These are phyloP conservation scores for Geotrichum carabidarum DNA, from an alignment of 1,139 yeast species.

Conservation along the genomic window DNA sequence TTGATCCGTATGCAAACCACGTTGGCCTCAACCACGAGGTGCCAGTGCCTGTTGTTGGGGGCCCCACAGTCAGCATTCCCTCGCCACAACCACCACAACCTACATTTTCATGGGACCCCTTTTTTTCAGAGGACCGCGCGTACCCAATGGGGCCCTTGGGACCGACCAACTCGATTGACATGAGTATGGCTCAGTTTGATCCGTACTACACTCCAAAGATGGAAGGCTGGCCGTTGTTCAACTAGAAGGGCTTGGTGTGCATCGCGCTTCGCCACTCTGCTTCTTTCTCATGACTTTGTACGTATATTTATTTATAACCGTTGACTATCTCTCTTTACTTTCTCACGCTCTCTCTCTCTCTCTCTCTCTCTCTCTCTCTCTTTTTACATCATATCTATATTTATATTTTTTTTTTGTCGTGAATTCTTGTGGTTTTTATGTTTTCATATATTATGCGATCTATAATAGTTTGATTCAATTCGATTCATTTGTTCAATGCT, in stretches of 20 bases:
- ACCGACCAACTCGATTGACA: background rate
- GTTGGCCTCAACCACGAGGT: no score
- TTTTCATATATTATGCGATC: background rate
- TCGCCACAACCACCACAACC: background rate
- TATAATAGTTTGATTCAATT: background rate
- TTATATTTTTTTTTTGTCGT: background rate
- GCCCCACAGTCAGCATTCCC: no score
- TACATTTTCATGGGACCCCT: background rate
- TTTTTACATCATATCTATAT: background rate
- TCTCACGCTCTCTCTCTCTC: background rate
- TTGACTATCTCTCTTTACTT: background rate
- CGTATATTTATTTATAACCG: no score
- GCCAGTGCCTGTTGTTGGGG: no score
- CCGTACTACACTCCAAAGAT: background rate
- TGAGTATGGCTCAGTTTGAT: slow-evolving; percentile 9
- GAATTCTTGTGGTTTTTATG: background rate
- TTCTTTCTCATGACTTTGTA: no score
- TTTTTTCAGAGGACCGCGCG: background rate
- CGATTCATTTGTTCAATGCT: background rate
- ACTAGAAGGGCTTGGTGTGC: no score
- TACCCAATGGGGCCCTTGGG: background rate
- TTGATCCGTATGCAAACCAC: no score
- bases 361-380: background rate
- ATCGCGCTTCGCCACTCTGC: no score
- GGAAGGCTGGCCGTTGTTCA: background rate